A percentile compares a stretch with the other conserved stretches of the same genome.
Evolutionary conservation across 805 yeast genomes (phyloP).

Genomic region (Saitoella complicata): DNA sequence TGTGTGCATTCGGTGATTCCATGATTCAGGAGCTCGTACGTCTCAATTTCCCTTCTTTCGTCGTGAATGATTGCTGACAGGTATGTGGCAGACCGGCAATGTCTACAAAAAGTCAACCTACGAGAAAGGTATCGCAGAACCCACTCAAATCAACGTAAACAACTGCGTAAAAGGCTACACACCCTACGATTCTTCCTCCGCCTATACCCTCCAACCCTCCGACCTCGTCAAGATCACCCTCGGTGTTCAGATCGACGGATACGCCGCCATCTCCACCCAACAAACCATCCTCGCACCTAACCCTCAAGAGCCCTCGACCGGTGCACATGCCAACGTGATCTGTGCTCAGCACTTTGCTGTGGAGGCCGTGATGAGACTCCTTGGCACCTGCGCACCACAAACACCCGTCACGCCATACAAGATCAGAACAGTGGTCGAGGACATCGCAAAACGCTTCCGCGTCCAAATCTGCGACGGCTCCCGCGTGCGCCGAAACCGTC

Average conservation of each 20-base stretch:
- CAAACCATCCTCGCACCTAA: constrained; percentile 38
- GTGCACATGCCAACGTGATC: constrained; percentile 73
- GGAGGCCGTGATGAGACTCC: constrained; percentile 64
- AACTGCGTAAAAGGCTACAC: constrained; percentile 64
- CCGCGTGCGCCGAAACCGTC: constrained; percentile 74
- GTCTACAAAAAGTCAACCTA: constrained; percentile 34
- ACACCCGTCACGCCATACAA: constrained; percentile 44
- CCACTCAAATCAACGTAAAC: constrained; percentile 77
- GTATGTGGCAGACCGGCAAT: constrained; percentile 40
- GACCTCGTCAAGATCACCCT: constrained; percentile 72
- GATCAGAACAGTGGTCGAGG: constrained; percentile 63
- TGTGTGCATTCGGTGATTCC: too few species aligned
- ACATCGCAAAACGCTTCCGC: constrained; percentile 69
- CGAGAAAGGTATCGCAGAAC: constrained; percentile 86
- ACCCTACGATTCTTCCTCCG: constrained; percentile 42
- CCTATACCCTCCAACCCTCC: constrained; percentile 33
- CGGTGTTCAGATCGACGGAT: constrained; percentile 92
- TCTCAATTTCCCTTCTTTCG: too few species aligned
- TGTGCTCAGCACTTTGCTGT: constrained; percentile 81
- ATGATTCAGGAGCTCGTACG: too few species aligned
- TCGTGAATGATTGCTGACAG: constrained; percentile 20
- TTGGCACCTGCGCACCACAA: constrained; percentile 20
- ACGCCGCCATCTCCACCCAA: constrained; percentile 73
- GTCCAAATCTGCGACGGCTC: constrained; percentile 87
- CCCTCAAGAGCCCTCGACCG: constrained; percentile 49